Conservation (phyloP, 495 filamentous ascomycete species). For the Halenospora varia region DNA sequence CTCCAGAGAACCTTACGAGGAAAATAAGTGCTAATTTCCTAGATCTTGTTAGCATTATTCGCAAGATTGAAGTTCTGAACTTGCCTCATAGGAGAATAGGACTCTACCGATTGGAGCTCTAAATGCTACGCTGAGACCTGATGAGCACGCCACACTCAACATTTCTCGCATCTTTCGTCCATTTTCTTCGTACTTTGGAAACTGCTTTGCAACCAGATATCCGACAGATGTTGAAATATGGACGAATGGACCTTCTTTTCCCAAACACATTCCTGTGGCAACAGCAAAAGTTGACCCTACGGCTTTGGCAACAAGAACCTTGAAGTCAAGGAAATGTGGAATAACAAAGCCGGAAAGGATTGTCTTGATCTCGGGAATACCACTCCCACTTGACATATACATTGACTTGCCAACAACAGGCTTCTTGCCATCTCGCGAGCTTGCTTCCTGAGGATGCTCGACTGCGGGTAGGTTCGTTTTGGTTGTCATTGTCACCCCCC, state of each 20-base stretch:
- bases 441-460: slow-evolving; percentile 1
- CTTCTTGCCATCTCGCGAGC: slow-evolving; percentile 3
- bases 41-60: too few species aligned
- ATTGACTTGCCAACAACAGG: slow-evolving; percentile 41
- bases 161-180: slow-evolving; percentile 50
- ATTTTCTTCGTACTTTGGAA: slow-evolving; percentile 52
- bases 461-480: slow-evolving; percentile 44
- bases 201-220: slow-evolving; percentile 45
- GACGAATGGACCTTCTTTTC: slow-evolving; percentile 58
- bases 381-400: slow-evolving; percentile 53
- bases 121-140: slow-evolving; percentile 54
- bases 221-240: slow-evolving; percentile 55
- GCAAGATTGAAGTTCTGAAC: too few species aligned
- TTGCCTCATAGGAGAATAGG: slow-evolving; percentile 49
- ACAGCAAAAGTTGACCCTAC: slow-evolving; percentile 54
- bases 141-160: slow-evolving; percentile 49
- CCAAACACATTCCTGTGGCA: slow-evolving; percentile 52
- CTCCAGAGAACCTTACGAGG: slow-evolving; percentile 53
- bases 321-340: slow-evolving; percentile 48
- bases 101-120: slow-evolving; percentile 57
- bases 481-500: slow-evolving; percentile 48
- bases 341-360: slow-evolving; percentile 55
- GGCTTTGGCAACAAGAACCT: slow-evolving; percentile 52
- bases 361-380: slow-evolving; percentile 59
- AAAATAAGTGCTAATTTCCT: slow-evolving; percentile 52